Evolutionary conservation across 176 grass and related monocot genomes (phyloP).

Genomic region (Rhipidocladum racemiflorum): DNA sequence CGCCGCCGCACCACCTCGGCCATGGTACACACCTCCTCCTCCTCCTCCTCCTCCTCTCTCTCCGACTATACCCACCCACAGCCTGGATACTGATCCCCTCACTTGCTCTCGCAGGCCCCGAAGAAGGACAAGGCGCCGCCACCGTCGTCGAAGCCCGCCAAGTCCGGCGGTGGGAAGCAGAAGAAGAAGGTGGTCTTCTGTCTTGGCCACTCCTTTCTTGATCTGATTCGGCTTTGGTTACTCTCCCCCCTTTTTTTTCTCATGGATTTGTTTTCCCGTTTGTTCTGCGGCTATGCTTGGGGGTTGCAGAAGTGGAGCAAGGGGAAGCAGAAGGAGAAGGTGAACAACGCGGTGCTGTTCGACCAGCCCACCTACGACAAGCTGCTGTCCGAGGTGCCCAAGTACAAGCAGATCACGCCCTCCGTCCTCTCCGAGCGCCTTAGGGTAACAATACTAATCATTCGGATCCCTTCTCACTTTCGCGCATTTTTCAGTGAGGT

Average conservation of each 20-base stretch:
- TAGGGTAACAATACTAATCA: not conserved
- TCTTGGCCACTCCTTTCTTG: not conserved
- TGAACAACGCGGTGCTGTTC: constrained; percentile 53
- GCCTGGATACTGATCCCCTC: not conserved
- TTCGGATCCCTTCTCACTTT: not conserved
- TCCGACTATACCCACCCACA: not conserved
- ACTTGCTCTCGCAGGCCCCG: constrained; percentile 30
- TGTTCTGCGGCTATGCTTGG: not conserved
- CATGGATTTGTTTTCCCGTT: not conserved
- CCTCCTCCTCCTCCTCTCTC: not conserved
- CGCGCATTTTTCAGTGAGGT: not conserved
- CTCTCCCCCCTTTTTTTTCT: not conserved
- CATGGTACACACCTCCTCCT: not conserved
- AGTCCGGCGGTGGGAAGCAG: constrained; percentile 56
- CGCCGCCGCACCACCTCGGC: not conserved
- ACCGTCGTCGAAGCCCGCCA: constrained; percentile 56
- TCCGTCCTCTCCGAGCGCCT: constrained; percentile 51
- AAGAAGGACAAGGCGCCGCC: constrained; percentile 57
- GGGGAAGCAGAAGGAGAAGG: constrained; percentile 62
- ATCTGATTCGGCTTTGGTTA: not conserved
- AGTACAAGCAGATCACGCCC: constrained; percentile 51
- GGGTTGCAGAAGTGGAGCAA: constrained; percentile 55
- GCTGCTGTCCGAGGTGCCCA: constrained; percentile 41
- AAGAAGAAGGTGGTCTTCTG: constrained; percentile 43
- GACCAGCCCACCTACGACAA: constrained; percentile 60